A percentile compares a stretch with the other conserved stretches of the same genome.
Conservation (phyloP, 768 basidiomycete species). For the Strobilomyces echinocephalus region DNA sequence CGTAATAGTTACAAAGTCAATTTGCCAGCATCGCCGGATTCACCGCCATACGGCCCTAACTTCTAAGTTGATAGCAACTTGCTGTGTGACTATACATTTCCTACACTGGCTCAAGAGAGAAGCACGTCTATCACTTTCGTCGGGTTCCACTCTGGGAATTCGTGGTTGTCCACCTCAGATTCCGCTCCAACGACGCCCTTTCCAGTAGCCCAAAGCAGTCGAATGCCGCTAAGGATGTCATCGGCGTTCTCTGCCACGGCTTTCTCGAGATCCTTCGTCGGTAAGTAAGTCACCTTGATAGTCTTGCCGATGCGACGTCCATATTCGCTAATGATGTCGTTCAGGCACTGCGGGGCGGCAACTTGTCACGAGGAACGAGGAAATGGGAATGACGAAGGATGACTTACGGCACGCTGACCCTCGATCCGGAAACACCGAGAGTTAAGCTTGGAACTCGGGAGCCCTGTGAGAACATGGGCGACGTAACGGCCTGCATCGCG, state of each 20-base stretch:
- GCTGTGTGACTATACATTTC: no score
- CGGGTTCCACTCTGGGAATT: background rate
- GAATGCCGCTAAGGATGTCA: background rate
- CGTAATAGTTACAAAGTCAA: no score
- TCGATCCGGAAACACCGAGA: conserved; percentile 1
- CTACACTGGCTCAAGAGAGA: background rate
- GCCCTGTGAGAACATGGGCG: background rate
- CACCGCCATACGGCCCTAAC: no score
- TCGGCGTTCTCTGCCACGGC: background rate
- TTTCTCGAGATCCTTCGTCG: background rate
- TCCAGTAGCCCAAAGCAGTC: background rate
- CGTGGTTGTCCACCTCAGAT: background rate
- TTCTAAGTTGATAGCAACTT: no score
- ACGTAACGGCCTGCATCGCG: background rate
- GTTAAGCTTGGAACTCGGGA: background rate
- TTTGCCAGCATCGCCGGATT: no score
- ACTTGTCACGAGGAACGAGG: background rate
- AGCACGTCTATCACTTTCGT: background rate
- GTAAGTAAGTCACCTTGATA: background rate
- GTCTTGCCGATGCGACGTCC: background rate
- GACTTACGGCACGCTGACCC: background rate
- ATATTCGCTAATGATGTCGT: background rate
- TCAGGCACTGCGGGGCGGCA: background rate
- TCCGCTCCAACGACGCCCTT: background rate
- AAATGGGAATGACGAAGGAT: background rate